Base-by-base conservation (phyloP, 148 eudicot species). In the Suaeda aralocaspica region DNA sequence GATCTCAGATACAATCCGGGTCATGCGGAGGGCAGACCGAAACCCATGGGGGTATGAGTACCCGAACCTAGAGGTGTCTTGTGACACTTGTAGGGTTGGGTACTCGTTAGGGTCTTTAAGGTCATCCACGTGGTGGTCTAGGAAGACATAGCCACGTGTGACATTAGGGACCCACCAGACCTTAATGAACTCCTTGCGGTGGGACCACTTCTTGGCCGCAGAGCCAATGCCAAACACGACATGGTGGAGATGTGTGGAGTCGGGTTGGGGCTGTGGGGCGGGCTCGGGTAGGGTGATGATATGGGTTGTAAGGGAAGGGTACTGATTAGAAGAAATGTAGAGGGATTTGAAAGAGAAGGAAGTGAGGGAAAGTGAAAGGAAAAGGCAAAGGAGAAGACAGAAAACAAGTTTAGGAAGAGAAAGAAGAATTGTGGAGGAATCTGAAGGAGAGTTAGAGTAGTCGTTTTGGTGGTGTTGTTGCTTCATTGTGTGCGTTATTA, bases 1-100 rank as follows among this genome's bases (percentile, higher is more conserved):
- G 58, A 80, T 80, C 64, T 89, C 95, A 26, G 91, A 83, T 1
- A 89, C 86, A 0, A 89, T 79, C 24, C 95, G 64, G 6, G 95
- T 81, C 56, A 89, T 81, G 28, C 91, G 69, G 11, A 89, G 9
- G 6, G 82, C 90, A 0, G 81, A 74, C 31, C 86, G 42, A 1
- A 69, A 15, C 9, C 87, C 84, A 12, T 46, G 62, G 25, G n/a
- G 0, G 53, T 82, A 59, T 4, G 68, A 70, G 69, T 86, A 82
- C n/a, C 59, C 68, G 39, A 84, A 84, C n/a, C 45, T 65, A 0
- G 71, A 61, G 1, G 87, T 86, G 16, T 56, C 72, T 8, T 59
- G 49, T 0, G 90, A 84, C 9, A 89, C 64, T 24, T 64, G 52
- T 19, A 81, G 36, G 22, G 60, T 74, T 15, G 93, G 93, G 73